Evolutionary conservation across 164 flowering plant genomes (phyloP).

Genomic region (Litsea cubeba): DNA sequence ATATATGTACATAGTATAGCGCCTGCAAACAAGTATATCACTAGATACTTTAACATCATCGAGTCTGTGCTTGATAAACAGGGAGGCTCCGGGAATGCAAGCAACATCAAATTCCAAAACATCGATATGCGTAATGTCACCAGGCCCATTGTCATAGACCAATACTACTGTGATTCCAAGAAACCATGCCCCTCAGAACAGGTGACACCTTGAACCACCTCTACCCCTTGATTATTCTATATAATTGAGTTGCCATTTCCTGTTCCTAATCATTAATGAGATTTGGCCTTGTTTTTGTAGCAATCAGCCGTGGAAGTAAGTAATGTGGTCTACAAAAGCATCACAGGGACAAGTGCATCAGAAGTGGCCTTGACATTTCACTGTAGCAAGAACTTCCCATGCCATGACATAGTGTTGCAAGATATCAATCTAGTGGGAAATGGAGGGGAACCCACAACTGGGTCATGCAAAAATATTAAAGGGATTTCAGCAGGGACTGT

Average conservation of each 20-base stretch:
- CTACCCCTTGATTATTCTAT: no score
- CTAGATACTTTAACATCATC: no score
- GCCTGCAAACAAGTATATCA: no score
- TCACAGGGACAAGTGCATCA: slow-evolving; percentile 46
- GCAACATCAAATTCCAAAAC: slow-evolving; percentile 36
- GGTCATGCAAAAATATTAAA: slow-evolving; percentile 29
- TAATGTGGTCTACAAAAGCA: slow-evolving; percentile 32
- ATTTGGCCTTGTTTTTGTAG: slow-evolving; percentile 13
- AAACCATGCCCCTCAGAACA: slow-evolving; percentile 32
- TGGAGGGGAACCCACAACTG: slow-evolving; percentile 8
- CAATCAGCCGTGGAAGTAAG: slow-evolving; percentile 41
- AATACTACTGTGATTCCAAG: slow-evolving; percentile 47
- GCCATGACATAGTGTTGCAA: slow-evolving; percentile 31
- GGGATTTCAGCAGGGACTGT: slow-evolving; percentile 13
- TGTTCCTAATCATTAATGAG: not conserved
- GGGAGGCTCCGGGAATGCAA: slow-evolving; percentile 53
- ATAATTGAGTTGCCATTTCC: not conserved
- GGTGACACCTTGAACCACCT: slow-evolving; percentile 19
- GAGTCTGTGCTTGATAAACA: slow-evolving; percentile 8
- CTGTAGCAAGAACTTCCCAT: slow-evolving; percentile 40
- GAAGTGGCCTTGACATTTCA: slow-evolving; percentile 32
- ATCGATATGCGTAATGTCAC: slow-evolving; percentile 37
- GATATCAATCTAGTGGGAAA: slow-evolving; percentile 22
- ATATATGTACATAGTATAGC: no score
- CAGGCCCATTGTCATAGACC: slow-evolving; percentile 52